Evolutionary conservation across 2,329 filamentous ascomycete genomes (phyloP), one percentile per base, ranked within the genome.

Genomic region (Fusarium fracticaudum): DNA sequence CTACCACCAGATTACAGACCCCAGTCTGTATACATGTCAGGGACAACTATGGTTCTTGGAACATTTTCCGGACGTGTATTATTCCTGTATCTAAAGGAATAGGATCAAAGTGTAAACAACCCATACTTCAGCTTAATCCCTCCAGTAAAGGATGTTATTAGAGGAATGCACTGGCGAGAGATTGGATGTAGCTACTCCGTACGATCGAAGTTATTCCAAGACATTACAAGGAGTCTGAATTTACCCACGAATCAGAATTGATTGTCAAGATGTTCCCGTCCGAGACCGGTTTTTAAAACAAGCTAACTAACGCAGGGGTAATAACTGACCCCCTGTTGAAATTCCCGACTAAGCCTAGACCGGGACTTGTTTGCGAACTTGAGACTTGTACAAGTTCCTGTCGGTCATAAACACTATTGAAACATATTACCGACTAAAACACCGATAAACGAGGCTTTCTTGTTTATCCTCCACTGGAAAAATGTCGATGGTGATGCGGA

Each of bases 11-110:
- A 64, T 48, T 64, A 64, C 18, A n/a, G 8, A 31, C 29, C 29
- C 18, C 0, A 11, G 1, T 29, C 14, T 1, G 9, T 5, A 8
- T 60, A 37, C 15, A 11, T 41, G 5, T 33, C 29, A 2, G 37
- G 61, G 4, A 41, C 35, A 2, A 37, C 40, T 0, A 35, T 64
- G 18, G 29, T 35, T 2, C n/a, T 50, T 7, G 54, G 61, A 10
- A 35, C n/a, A 1, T 1, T 3, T 3, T 60, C 43, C 5, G 43
- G 35, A 4, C 12, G 20, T 11, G 43, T 50, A 18, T 4, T 48
- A 4, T 35, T 22, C 2, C 26, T 64, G 18, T 13, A 48, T 7
- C 8, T 64, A 1, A 14, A 18, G 15, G 12, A 22, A 2, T 43
- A 54, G 18, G 5, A 15, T 17, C 10, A 12, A 12, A 12, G 13